Evolutionary conservation across 169 alveolate genomes (phyloP), one percentile per base, ranked within the genome.

Genomic region (Ichthyophthirius multifiliis): DNA sequence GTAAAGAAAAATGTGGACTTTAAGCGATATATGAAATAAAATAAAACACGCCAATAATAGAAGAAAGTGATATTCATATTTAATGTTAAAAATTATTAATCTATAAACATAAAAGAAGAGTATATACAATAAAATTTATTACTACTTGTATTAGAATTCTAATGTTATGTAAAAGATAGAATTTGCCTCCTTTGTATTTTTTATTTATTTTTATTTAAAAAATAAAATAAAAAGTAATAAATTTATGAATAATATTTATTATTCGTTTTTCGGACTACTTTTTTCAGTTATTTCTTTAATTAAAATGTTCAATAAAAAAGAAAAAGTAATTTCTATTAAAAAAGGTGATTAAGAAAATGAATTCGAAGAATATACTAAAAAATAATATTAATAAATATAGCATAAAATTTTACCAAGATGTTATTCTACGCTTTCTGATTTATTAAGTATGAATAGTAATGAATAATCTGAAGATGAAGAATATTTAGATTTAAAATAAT

Each of bases 111-210:
- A 78, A 78, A 43, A 78, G 84, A 32, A 78, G 84, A 65, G 12
- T 35, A 1, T 64, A 78, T 34, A n/a, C 67, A 31, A 27, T 78
- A 4, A 78, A 78, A 43, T 64, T 78, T 12, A 20, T 78, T n/a
- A 65, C 65, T 4, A 65, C 84, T 16, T 43, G 45, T 3, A 20
- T 78, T 16, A 39, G 84, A 78, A 78, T 78, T 35, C 34, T 78
- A 9, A 78, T 78, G 84, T 39, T 78, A 5, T 64, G 67, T 2
- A 78, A 75, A 43, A 63, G 84, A 65, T 35, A 63, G 44, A 65
- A 78, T 63, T 43, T 78, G 9, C 73, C 73, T 44, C 73, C 73
- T 32, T 65, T 78, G 76, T 65, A 65, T 32, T 0, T 18, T 15
- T 15, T 6, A 27, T 55, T 15, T 20, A 15, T 55, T 20, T 6